phyloP scores from a whole-genome alignment of 2,329 filamentous ascomycete genomes.

The Coniochaeta sp. region DNA sequence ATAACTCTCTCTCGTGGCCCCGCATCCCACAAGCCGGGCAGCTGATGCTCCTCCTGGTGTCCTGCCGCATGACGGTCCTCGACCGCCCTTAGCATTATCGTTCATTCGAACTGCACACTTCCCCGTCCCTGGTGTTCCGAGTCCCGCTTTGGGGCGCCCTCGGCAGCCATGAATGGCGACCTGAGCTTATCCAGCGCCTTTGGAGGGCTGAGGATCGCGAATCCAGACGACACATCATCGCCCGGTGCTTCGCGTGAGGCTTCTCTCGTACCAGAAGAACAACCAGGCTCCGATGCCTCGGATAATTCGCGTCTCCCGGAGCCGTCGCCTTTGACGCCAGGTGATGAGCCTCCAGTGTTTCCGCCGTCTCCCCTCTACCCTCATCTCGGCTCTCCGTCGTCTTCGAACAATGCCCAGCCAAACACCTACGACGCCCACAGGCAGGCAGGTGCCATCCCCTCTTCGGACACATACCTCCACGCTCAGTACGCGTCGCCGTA shows the following conservation, averaged over 20 bases:
- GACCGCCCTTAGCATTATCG: not conserved
- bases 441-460: not conserved
- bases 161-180: conserved; percentile 73
- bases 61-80: conserved; percentile 2
- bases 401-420: conserved; percentile 22
- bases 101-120: conserved; percentile 5
- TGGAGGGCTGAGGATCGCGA: conserved; percentile 92
- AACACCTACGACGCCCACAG: conserved; percentile 7
- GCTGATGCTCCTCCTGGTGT: not conserved
- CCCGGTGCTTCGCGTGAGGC: conserved; percentile 22
- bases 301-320: not conserved
- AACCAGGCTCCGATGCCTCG: conserved; percentile 11
- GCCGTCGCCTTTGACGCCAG: not conserved
- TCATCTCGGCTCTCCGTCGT: conserved; percentile 3
- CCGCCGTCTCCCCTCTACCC: conserved; percentile 4
- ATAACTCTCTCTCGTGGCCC: not conserved
- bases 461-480: not conserved
- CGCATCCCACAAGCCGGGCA: not conserved
- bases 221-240: conserved; percentile 68
- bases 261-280: conserved; percentile 23
- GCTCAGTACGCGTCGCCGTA: not conserved
- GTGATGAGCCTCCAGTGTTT: not conserved
- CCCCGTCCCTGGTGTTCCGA: conserved; percentile 1
- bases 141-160: conserved; percentile 4
- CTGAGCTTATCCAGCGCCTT: conserved; percentile 86